Evolutionary conservation across 176 grass and related monocot species (phyloP), one percentile per base, ranked within the genome.

Genomic region (Eleusine coracana): DNA sequence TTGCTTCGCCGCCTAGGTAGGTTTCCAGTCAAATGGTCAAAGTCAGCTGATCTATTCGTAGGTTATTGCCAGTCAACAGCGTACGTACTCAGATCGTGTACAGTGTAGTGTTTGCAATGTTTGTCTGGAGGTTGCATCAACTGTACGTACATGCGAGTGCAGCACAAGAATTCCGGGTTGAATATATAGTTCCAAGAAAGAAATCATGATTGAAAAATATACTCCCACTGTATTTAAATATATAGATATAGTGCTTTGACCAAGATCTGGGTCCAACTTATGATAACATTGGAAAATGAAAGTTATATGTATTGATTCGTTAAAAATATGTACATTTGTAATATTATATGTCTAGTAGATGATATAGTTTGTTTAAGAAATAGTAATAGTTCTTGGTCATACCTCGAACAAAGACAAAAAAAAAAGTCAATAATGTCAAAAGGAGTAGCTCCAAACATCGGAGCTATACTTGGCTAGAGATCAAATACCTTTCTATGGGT

Each of bases 11-110:
- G 12, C 51, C 36, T 62, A 20, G 25, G 13, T 18, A 25, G 3
- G 28, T 50, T 46, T 69, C 51, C 12, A 9, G 16, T 75, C 71
- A 55, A 68, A 52, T 7, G 17, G 69, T 86, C 84, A 40, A 81
- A 81, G 85, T 81, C 78, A 87, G 21, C 71, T 75, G 27, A 72
- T 66, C 37, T 31, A 5, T 34, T 44, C n/a, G 23, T 46, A 52
- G 34, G 65, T 69, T 75, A 42, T 5, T 64, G 39, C 41, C 39
- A 21, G 60, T 87, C 85, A 87, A 82, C 71, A 54, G 10, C 48
- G 27, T 20, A 34, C 15, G 46, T 11, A 34, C 15, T 31, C 46
- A 34, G 29, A 7, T 36, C 50, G 27, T 70, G 21, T 60, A 69
- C 25, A 15, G 25, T 64, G 25, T 50, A 39, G 25, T 44, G 27